These are phyloP conservation scores for Psidium friedrichsthalianum DNA, from an alignment of 345 rosid genomes.

Conservation along the genomic window DNA sequence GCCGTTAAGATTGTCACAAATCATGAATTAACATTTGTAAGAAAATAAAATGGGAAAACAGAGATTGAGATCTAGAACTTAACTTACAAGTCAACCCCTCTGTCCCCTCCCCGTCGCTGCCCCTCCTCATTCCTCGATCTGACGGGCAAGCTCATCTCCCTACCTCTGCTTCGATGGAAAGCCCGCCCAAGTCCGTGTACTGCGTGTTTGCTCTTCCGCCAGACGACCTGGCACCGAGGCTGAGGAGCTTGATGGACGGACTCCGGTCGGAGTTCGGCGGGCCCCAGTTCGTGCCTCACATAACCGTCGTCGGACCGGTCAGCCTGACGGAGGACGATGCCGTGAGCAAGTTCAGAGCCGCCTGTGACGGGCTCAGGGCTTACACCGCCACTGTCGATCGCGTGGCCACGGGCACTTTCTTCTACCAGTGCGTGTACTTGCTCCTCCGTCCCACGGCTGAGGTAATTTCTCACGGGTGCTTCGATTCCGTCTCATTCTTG, in stretches of 20 bases:
- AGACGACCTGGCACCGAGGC: constrained; percentile 21
- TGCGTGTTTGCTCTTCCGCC: constrained; percentile 76
- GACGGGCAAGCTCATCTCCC: not conserved
- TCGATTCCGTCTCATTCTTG: not conserved
- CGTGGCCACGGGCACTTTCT: constrained; percentile 65
- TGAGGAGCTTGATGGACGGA: constrained; percentile 46
- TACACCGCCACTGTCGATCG: constrained; percentile 44
- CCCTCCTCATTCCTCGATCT: not conserved
- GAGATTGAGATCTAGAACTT: too few species aligned
- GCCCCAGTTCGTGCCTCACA: constrained; percentile 79
- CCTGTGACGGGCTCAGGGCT: constrained; percentile 45
- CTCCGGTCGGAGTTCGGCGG: constrained; percentile 61
- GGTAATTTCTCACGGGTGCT: constrained; percentile 13
- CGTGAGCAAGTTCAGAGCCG: constrained; percentile 37
- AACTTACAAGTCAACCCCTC: not conserved
- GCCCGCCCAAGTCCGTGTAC: constrained; percentile 21
- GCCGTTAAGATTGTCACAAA: too few species aligned
- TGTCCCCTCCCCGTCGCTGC: not conserved
- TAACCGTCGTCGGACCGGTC: constrained; percentile 62
- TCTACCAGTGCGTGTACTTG: constrained; percentile 62
- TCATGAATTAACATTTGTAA: too few species aligned
- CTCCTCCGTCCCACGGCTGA: constrained; percentile 58
- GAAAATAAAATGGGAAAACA: too few species aligned
- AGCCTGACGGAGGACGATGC: constrained; percentile 52
- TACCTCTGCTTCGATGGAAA: not conserved